Percentiles rank a stretch among this genome's conserved stretches.
Evolutionary conservation across 345 rosid genomes (phyloP).

Genomic region (Populus pruinosa): DNA sequence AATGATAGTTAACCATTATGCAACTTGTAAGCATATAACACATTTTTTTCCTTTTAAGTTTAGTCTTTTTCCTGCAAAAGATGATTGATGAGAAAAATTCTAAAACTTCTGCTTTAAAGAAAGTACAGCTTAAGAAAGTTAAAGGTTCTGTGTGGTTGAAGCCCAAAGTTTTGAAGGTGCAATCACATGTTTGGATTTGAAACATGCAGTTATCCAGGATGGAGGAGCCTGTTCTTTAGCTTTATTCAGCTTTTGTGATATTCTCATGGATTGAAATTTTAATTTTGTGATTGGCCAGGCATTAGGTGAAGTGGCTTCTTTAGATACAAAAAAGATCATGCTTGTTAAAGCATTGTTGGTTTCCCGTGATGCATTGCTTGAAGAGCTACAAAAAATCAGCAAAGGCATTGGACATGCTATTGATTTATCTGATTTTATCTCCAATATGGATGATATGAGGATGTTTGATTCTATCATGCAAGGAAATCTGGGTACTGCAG

Average conservation of each 20-base stretch:
- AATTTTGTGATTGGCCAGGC: constrained; percentile 46
- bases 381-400: constrained; percentile 65
- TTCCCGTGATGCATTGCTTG: constrained; percentile 60
- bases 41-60: neutral
- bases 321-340: constrained; percentile 40
- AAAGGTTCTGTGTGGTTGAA: neutral
- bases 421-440: constrained; percentile 52
- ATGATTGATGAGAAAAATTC: neutral
- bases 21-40: neutral
- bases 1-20: neutral
- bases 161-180: neutral
- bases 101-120: neutral
- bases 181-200: neutral
- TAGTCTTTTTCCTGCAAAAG: neutral
- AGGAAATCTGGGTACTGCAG: constrained; percentile 34
- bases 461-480: constrained; percentile 36
- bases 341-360: constrained; percentile 64
- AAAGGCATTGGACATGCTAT: constrained; percentile 44
- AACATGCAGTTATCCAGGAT: neutral
- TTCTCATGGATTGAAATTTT: constrained; percentile 14
- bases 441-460: constrained; percentile 45
- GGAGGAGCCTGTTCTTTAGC: neutral
- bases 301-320: constrained; percentile 40
- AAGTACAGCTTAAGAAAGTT: neutral
- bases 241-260: constrained; percentile 7